Evolutionary conservation across 768 basidiomycete species (phyloP), one percentile per base, ranked within the genome.

Genomic region (Galerina sulciceps): DNA sequence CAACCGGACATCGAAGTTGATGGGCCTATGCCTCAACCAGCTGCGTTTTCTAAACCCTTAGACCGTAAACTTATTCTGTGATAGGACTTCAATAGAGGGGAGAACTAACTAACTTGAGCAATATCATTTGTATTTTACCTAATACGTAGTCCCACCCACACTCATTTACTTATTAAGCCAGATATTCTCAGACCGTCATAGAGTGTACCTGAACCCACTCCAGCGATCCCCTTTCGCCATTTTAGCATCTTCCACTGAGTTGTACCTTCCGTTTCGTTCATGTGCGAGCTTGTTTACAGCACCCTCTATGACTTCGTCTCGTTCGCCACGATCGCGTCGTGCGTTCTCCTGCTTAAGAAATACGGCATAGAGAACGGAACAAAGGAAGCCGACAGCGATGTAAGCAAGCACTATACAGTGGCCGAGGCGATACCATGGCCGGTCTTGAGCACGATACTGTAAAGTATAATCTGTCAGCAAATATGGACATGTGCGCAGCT

Each of bases 151-250:
- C 58, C 45, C 56, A 53, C 31, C 46, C 47, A 26, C 68, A 62
- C 62, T 67, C 68, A 67, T 62, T 58, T 50, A 47, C 41, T 51
- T 20, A 42, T 31, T 43, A 55, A 26, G 22, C 9, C 44, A 46
- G 40, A 35, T 46, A 38, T 42, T 15, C 34, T 17, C 18, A 35
- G 14, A 17, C 44, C 40, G 46, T 76, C 65, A 87, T 43, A 85
- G 64, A 1, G 79, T 81, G 72, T 90, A 90, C 58, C 85, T 79
- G 70, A 89, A 91, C n/a, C 89, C 87, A 65, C 88, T 90, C 89
- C 88, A 91, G 51, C 78, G 70, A 63, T 90, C 90, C 3, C 89
- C 89, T 65, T 88, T 90, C 42, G 81, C 81, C 20, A 70, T 75
- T 60, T 79, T 80, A 15, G 88, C 89, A 18, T 81, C 84, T 51